Percentiles rank a stretch among this genome's conserved stretches.
Conservation (phyloP, 2,329 filamentous ascomycete species). For the Neonectria ditissima region DNA sequence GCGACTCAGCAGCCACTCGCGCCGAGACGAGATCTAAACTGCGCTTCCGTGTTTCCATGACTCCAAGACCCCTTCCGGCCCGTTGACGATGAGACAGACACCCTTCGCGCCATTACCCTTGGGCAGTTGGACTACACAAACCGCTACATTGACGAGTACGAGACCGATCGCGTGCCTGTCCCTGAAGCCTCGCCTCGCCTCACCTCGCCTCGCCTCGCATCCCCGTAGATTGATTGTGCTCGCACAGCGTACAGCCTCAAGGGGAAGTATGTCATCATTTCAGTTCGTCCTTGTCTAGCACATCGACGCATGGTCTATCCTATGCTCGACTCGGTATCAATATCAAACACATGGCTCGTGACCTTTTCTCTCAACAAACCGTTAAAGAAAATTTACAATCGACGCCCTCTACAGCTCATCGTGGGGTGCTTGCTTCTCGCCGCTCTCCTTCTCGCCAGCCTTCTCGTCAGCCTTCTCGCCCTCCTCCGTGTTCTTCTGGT, state of each 20-base stretch:
- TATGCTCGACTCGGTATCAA: slow-evolving; percentile 38
- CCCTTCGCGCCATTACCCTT: background rate
- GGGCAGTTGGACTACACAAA: background rate
- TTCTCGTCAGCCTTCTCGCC: slow-evolving; percentile 14
- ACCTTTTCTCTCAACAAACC: slow-evolving; percentile 25
- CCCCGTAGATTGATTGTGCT: background rate
- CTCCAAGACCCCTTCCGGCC: background rate
- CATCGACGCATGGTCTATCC: slow-evolving; percentile 36
- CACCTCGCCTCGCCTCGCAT: slow-evolving; percentile 6
- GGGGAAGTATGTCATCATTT: slow-evolving; percentile 18
- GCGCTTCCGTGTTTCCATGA: background rate
- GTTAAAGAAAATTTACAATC: slow-evolving; percentile 28
- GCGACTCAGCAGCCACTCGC: background rate
- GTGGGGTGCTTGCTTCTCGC: slow-evolving; percentile 44
- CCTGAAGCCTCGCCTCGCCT: slow-evolving; percentile 1
- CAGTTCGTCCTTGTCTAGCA: slow-evolving; percentile 15
- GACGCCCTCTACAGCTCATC: slow-evolving; percentile 51
- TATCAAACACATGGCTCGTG: slow-evolving; percentile 34
- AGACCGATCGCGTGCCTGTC: background rate
- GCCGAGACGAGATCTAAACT: background rate
- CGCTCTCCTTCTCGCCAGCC: slow-evolving; percentile 29
- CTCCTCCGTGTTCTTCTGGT: slow-evolving; percentile 32
- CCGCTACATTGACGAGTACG: background rate
- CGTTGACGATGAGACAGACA: background rate
- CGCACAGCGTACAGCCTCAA: background rate